Base-by-base conservation (phyloP, 768 basidiomycete genomes). In the Mycena galericulata region DNA sequence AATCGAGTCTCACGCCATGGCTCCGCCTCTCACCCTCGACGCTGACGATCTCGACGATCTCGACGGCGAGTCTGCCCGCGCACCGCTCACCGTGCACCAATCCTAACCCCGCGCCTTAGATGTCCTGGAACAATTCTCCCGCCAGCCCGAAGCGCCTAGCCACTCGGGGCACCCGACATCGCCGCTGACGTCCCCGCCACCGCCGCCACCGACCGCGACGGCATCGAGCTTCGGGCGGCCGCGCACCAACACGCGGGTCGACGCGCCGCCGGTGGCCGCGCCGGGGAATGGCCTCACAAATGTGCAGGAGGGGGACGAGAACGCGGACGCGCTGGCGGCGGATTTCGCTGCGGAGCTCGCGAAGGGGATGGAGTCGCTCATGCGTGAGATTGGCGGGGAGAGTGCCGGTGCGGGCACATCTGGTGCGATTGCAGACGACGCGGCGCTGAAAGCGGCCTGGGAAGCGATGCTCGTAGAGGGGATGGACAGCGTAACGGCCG, bases 381-480 rank as follows among this genome's bases (percentile, higher is more conserved):
- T 87, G 81, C 76, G 79, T 45, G 84, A 84, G 73, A 77, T 87
- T 55, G 82, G 84, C 17, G 80, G 82, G 79, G 77, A n/a, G n/a
- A n/a, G 3, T 8, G 77, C 72, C 2, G 71, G 64, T n/a, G 74
- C 68, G 24, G 73, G 75, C n/a, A n/a, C n/a, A 18, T 79, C 77
- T 41, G 70, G 78, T 14, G 63, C 69, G 26, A 74, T 79, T 34
- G 73, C 79, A 32, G 78, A 74, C 56, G 81, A 84, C 58, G 77
- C 78, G 55, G 75, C 76, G 40, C 79, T 92, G 61, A 84, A 84
- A 63, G 87, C 87, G 8, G 88, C 89, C 30, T 94, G 90, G 92
- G 92, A 93, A 76, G 84, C 86, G 4, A 89, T 93, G 87, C 78
- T 94, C 15, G 78, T 88, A 45, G 88, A 92, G 68, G 88, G 82